Base-by-base conservation (phyloP, 352 stramenopile species). In the Pythium sukuiense region DNA sequence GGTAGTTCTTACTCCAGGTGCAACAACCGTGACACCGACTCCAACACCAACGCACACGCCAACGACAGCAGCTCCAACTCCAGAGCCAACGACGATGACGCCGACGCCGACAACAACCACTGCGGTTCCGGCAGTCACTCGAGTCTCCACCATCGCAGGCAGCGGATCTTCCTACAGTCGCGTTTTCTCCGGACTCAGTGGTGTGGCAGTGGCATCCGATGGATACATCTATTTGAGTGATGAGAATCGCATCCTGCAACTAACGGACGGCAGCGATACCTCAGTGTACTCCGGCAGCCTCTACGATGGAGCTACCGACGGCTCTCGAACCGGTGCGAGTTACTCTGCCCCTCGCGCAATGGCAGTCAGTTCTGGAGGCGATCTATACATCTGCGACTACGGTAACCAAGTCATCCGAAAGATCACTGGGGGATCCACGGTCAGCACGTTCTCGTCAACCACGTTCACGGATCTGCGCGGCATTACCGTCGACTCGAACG, bases 361-460 rank as follows among this genome's bases (percentile, higher is more conserved):
- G 8, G 57, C 57, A 5, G 13, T 63, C 2, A 63, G 43, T n/a
- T 55, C 57, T 14, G 53, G 57, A 18, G 26, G 27, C 8, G 32
- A 55, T 43, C 57, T 63, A 24, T 63, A 27, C 30, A 55, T 63
- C 32, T 55, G 57, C 45, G 57, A 63, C 45, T 55, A 55, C 29
- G n/a, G 29, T 6, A 63, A 55, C n/a, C 6, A 6, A 6, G 41
- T 57, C 29, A 32, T 64, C 4, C 46, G 58, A 18, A 57, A 57
- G 45, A 11, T 57, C 16, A 43, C 56, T 16, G 58, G 45, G 2
- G 32, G 45, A 14, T 20, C 45, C 3, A 64, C 46, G 0, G 58
- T 64, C 9, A 35, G 13, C 32, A 64, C 58, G 6, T 49, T 57
- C 45, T 49, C 58, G 27, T 55, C 43, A 3, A 18, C 2, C 37